A percentile compares a stretch with the other conserved stretches of the same genome.
Conservation (phyloP, 345 rosid species). For the Tarenaya hassleriana region DNA sequence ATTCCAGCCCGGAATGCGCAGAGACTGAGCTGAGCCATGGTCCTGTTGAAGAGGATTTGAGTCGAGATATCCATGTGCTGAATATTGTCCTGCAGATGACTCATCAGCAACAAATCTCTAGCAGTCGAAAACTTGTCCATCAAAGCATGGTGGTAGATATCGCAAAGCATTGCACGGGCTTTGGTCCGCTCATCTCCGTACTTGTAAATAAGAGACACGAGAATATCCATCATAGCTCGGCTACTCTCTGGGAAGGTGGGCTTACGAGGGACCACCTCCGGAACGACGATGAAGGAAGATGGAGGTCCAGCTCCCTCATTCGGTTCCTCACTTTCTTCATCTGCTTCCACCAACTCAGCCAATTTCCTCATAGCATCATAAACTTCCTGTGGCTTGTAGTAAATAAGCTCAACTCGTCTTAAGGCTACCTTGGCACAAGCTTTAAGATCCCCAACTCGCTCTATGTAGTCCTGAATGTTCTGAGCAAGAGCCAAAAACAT, state of each 20-base stretch:
- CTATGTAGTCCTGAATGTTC: constrained; percentile 75
- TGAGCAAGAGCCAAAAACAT: constrained; percentile 78
- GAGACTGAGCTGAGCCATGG: constrained; percentile 95
- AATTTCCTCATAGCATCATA: constrained; percentile 94
- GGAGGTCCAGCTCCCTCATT: constrained; percentile 68
- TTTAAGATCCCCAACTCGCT: constrained; percentile 56
- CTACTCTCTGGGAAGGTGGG: constrained; percentile 81
- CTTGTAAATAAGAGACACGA: constrained; percentile 82
- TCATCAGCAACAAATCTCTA: constrained; percentile 85
- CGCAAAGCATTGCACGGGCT: constrained; percentile 98
- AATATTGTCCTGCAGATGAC: constrained; percentile 85
- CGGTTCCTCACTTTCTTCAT: constrained; percentile 35
- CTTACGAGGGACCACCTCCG: constrained; percentile 82
- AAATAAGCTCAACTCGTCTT: constrained; percentile 70
- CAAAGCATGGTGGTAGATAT: constrained; percentile 88
- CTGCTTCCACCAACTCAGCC: constrained; percentile 59
- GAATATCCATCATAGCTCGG: constrained; percentile 80
- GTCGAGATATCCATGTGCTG: constrained; percentile 89
- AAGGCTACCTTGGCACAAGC: constrained; percentile 82
- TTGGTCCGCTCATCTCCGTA: constrained; percentile 92
- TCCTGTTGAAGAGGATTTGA: constrained; percentile 89
- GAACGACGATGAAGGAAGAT: constrained; percentile 60
- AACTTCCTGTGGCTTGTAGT: constrained; percentile 91
- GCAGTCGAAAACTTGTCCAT: constrained; percentile 64
- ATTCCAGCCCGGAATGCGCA: constrained; percentile 86